A percentile compares a stretch with the other conserved stretches of the same genome.
Evolutionary conservation across 192 early-diverging fungal species (phyloP).

Genomic region (Backusella tuberculispora): DNA sequence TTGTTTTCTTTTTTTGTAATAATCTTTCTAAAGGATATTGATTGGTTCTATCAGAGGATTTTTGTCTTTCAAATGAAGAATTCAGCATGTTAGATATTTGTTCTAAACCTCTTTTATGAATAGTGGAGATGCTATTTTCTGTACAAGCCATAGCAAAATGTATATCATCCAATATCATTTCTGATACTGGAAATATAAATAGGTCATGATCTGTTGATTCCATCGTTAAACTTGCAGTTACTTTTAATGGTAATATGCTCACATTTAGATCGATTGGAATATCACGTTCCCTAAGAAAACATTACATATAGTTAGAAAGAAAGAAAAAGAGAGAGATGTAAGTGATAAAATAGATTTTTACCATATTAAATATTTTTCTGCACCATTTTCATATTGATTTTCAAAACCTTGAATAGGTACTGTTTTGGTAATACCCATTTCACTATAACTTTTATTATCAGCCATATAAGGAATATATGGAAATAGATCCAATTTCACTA

Average conservation of each 20-base stretch:
- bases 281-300: slow-evolving; percentile 2
- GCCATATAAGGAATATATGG: not conserved
- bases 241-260: not conserved
- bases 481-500: not conserved
- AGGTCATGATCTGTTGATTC: not conserved
- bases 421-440: not conserved
- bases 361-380: slow-evolving; percentile 15
- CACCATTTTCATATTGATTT: slow-evolving; percentile 9
- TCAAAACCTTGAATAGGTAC: slow-evolving; percentile 3
- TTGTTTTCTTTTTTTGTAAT: not conserved
- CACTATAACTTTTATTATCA: not conserved
- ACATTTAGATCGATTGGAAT: not conserved
- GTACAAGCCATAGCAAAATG: not conserved
- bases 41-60: not conserved
- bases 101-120: not conserved
- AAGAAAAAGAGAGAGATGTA: not conserved
- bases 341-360: not conserved
- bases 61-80: not conserved
- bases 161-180: slow-evolving; percentile 17
- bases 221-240: not conserved
- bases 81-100: not conserved
- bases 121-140: not conserved
- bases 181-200: not conserved
- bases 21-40: not conserved
- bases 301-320: not conserved